Percentiles rank a stretch among this genome's conserved stretches.
Conservation (phyloP, 2,329 filamentous ascomycete genomes). For the Hypoxylon sp. region DNA sequence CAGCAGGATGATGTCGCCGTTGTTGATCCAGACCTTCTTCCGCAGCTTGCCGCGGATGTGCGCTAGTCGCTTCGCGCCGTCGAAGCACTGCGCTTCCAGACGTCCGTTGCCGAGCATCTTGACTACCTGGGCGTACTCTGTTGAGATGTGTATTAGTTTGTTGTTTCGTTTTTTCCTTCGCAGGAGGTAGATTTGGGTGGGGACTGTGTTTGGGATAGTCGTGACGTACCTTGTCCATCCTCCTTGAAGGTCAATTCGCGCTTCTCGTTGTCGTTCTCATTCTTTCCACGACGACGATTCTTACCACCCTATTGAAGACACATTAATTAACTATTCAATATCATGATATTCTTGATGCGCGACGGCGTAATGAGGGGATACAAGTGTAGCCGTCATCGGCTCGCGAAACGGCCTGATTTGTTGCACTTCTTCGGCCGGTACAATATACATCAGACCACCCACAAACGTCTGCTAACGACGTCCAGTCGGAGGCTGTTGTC, state of each 20-base stretch:
- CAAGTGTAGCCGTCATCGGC: slow-evolving; percentile 33
- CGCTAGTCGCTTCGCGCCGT: slow-evolving; percentile 85
- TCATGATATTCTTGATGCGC: slow-evolving; percentile 4
- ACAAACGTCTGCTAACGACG: slow-evolving; percentile 1
- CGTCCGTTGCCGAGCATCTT: slow-evolving; percentile 98
- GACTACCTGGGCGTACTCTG: slow-evolving; percentile 78
- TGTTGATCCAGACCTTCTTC: slow-evolving; percentile 99
- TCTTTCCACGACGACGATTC: slow-evolving; percentile 98
- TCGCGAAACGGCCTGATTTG: slow-evolving; percentile 13
- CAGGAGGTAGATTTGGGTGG: neutral
- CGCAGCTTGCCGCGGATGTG: slow-evolving; percentile 96
- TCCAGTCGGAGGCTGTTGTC: slow-evolving; percentile 15
- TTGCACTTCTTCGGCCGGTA: neutral
- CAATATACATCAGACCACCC: neutral
- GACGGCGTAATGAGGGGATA: slow-evolving; percentile 40
- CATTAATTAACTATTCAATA: slow-evolving; percentile 48
- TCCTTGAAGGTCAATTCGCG: slow-evolving; percentile 99
- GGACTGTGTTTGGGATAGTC: neutral
- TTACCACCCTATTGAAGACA: slow-evolving; percentile 83
- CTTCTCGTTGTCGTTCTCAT: slow-evolving; percentile 99
- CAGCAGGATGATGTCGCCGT: slow-evolving; percentile 92
- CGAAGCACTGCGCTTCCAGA: slow-evolving; percentile 94
- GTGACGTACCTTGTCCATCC: slow-evolving; percentile 82
- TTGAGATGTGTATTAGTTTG: slow-evolving; percentile 19
- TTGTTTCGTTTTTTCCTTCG: slow-evolving; percentile 9